phyloP scores from a whole-genome alignment of 352 stramenopile genomes.

The Globisporangium paddicum region DNA sequence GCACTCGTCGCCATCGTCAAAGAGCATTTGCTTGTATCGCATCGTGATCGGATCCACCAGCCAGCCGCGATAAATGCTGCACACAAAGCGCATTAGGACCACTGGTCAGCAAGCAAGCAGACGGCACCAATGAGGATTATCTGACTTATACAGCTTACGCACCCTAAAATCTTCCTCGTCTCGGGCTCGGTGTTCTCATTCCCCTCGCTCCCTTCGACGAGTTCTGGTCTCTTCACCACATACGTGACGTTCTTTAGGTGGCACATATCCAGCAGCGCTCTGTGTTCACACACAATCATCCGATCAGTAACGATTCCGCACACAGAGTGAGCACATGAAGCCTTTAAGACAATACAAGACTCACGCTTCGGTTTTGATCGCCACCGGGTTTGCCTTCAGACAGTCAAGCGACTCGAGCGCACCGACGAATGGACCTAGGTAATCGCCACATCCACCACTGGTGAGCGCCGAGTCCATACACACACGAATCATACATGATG shows the following conservation, averaged over 20 bases:
- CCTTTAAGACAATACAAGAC: background rate
- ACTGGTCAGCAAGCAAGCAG: background rate
- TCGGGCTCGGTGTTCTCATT: slow-evolving; percentile 5
- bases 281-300: slow-evolving; percentile 7
- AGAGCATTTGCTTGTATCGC: slow-evolving; percentile 76
- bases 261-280: slow-evolving; percentile 56
- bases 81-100: background rate
- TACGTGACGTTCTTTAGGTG: slow-evolving; percentile 60
- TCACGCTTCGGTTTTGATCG: slow-evolving; percentile 34
- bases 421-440: slow-evolving; percentile 34
- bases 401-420: slow-evolving; percentile 28
- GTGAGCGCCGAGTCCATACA: background rate
- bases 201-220: slow-evolving; percentile 5
- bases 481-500: background rate
- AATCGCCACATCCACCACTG: background rate
- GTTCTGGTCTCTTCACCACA: slow-evolving; percentile 18
- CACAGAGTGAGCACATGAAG: background rate
- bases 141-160: background rate
- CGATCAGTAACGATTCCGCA: background rate
- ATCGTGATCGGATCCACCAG: slow-evolving; percentile 72
- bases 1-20: slow-evolving; percentile 71
- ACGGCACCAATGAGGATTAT: too few relatives aligned
- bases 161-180: slow-evolving; percentile 52
- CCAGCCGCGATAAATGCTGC: slow-evolving; percentile 74
- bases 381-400: slow-evolving; percentile 34